Percentiles rank a stretch among this genome's conserved stretches.
Evolutionary conservation across 2,329 filamentous ascomycete genomes (phyloP).

Genomic region (Coniosporium tulheliwenetii): DNA sequence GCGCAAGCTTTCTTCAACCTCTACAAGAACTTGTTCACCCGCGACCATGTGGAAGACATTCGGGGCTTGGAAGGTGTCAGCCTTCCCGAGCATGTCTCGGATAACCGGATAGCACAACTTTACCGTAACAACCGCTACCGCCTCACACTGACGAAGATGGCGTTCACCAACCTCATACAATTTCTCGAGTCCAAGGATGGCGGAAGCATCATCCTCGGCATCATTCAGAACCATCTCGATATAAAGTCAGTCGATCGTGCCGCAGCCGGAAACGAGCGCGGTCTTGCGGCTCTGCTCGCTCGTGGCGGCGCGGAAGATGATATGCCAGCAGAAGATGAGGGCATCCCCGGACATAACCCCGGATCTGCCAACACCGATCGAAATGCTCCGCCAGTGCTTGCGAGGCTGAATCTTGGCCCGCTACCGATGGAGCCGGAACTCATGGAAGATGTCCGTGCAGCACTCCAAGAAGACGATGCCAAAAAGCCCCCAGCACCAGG

Average conservation of each 20-base stretch:
- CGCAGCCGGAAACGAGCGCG: constrained; percentile 37
- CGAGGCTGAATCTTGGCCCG: constrained; percentile 59
- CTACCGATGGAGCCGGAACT: constrained; percentile 72
- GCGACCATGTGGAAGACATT: constrained; percentile 66
- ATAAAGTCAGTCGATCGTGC: constrained; percentile 43
- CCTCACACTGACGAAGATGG: constrained; percentile 73
- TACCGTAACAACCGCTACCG: constrained; percentile 82
- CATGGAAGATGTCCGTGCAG: constrained; percentile 70
- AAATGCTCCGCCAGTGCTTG: constrained; percentile 41
- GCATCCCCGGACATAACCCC: constrained; percentile 51
- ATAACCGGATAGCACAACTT: constrained; percentile 62
- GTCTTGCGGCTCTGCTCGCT: constrained; percentile 43
- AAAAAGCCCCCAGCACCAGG: constrained; percentile 57
- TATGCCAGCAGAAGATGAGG: constrained; percentile 51
- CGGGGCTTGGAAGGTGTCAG: constrained; percentile 58
- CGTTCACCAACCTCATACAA: constrained; percentile 68
- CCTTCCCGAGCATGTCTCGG: constrained; percentile 60
- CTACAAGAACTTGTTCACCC: constrained; percentile 55
- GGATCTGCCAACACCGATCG: constrained; percentile 45
- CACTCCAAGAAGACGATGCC: constrained; percentile 74
- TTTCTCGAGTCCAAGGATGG: constrained; percentile 82
- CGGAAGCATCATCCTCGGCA: constrained; percentile 59
- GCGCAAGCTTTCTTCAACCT: constrained; percentile 57
- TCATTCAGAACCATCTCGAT: constrained; percentile 49
- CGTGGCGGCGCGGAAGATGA: constrained; percentile 37